Evolutionary conservation across 805 yeast genomes (phyloP), one percentile per base, ranked within the genome.

Genomic region (Suhomyces xylopsoci): DNA sequence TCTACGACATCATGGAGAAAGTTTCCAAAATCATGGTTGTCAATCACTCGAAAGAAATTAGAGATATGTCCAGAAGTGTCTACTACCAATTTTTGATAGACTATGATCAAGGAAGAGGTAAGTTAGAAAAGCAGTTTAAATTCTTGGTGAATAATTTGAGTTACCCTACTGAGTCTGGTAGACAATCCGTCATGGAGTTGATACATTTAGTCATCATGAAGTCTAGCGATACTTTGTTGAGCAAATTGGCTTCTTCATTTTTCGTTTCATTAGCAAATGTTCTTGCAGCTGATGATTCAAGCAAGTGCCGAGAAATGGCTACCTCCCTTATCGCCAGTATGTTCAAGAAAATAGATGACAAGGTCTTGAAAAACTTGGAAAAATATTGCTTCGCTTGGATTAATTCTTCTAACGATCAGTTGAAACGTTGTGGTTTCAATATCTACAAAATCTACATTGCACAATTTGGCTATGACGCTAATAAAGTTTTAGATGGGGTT

Each of bases 101-200:
- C 61, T 94, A 89, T 63, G 98, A 96, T 61, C 97, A 93, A 71
- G 91, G 98, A 30, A 80, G 85, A 60, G 91, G 93, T 3, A 81
- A 90, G 57, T 67, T 94, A 47, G 94, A 88, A 57, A 88, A 86
- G 60, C 96, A 90, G 58, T 85, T 93, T 70, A 83, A 85, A 57
- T 84, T 87, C 64, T 76, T 94, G 68, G 88, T 92, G 7, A 82
- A 82, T 51, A 94, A 94, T 66, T 73, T 94, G 57, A 79, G 84
- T 22, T 94, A 94, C 65, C 92, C 96, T 4, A 84, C 96, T 3
- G 88, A 88, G 53, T 78, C 82, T 42, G 99, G 99, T 49, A 78
- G 97, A 49, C 86, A 87, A 58, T 89, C 97, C 0, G 96, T 90
- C 2, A 81, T 94, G 88, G 98, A 94, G 62, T 75, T 93, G 62